phyloP scores from a whole-genome alignment of 2,329 filamentous ascomycete genomes.

The Coniochaeta sp. region DNA sequence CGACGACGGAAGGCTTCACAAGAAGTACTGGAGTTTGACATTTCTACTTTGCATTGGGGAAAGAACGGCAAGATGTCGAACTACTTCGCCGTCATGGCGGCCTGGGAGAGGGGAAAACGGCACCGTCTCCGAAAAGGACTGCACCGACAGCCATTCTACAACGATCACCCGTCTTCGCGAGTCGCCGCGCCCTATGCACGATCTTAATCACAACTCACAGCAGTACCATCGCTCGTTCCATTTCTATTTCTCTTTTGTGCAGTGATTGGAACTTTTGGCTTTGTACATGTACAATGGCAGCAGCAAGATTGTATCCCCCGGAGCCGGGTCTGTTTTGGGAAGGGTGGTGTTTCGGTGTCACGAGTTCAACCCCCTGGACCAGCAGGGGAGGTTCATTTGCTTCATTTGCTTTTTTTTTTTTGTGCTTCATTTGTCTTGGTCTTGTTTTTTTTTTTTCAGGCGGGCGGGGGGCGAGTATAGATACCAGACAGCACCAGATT shows the following conservation, averaged over 20 bases:
- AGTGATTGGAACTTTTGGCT: background rate
- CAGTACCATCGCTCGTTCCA: background rate
- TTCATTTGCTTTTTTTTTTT: background rate
- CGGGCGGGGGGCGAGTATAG: background rate
- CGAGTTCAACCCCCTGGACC: background rate
- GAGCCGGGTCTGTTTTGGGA: background rate
- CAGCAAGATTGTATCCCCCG: background rate
- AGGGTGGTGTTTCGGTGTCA: background rate
- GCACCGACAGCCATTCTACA: background rate
- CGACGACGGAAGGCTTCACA: background rate
- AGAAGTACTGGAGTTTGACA: conserved; percentile 1
- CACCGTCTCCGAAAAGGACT: background rate
- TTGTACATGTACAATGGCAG: background rate
- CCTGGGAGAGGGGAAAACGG: background rate
- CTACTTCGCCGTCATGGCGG: background rate
- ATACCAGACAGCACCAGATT: background rate
- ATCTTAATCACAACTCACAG: background rate
- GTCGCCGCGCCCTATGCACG: background rate
- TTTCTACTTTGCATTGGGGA: background rate
- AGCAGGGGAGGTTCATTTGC: background rate
- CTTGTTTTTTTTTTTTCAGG: background rate
- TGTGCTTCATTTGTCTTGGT: background rate
- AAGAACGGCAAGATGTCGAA: background rate
- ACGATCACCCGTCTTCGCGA: background rate
- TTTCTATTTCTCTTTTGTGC: background rate